Percentiles rank a stretch among this genome's conserved stretches.
Evolutionary conservation across 768 basidiomycete species (phyloP).

Genomic region (Albatrellus ellisii): DNA sequence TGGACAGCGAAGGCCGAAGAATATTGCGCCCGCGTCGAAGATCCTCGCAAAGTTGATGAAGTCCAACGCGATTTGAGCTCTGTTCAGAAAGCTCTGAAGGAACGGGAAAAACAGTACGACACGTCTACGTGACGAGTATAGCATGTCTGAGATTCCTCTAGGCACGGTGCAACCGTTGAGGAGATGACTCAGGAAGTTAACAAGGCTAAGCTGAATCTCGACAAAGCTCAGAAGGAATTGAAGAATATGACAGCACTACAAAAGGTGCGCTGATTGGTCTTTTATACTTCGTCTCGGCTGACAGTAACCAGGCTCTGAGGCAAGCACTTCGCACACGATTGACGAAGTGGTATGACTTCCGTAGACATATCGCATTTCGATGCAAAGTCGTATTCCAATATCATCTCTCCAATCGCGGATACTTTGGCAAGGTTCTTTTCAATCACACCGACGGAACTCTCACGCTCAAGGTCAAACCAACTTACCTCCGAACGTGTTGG

Average conservation of each 20-base stretch:
- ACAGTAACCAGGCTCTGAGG: constrained; percentile 41
- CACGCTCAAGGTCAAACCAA: constrained; percentile 39
- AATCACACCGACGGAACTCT: constrained; percentile 59
- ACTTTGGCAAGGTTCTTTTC: constrained; percentile 82
- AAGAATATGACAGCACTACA: constrained; percentile 52
- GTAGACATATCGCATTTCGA: constrained; percentile 77
- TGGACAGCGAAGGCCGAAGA: constrained; percentile 55
- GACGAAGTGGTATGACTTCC: constrained; percentile 75
- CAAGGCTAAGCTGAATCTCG: constrained; percentile 42
- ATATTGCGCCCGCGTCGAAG: constrained; percentile 44
- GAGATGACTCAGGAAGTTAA: constrained; percentile 65
- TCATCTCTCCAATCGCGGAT: constrained; percentile 77
- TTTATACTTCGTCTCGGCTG: neutral
- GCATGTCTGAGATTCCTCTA: constrained; percentile 17
- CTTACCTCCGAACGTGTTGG: neutral
- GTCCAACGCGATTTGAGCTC: constrained; percentile 52
- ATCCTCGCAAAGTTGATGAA: constrained; percentile 40
- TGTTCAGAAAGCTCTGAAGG: constrained; percentile 48
- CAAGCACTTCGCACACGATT: constrained; percentile 53
- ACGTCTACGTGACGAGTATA: constrained; percentile 1
- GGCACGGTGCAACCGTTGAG: constrained; percentile 67
- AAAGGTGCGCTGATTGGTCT: constrained; percentile 30
- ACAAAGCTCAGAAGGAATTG: constrained; percentile 48
- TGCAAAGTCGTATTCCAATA: constrained; percentile 75
- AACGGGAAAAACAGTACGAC: constrained; percentile 48